Conservation (phyloP, 176 grass and related monocot species). For the Alloteropsis semialata region DNA sequence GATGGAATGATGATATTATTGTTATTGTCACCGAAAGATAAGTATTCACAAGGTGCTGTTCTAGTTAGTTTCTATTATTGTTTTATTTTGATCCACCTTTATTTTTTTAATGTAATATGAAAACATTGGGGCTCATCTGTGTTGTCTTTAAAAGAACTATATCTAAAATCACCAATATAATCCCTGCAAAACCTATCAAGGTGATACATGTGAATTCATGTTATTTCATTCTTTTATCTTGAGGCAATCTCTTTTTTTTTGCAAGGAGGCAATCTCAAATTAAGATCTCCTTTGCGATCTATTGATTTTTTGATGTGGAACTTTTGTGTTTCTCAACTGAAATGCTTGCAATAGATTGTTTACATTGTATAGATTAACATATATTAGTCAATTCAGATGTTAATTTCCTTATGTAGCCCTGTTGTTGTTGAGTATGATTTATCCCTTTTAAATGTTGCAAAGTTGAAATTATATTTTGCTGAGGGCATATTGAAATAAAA, state of each 20-base stretch:
- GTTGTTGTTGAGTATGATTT: background rate
- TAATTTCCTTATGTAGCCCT: background rate
- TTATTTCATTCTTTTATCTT: background rate
- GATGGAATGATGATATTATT: too few species aligned
- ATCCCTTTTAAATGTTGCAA: background rate
- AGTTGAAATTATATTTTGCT: background rate
- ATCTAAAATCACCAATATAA: background rate
- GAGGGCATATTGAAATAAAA: background rate
- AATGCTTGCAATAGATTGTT: background rate
- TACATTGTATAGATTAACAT: background rate
- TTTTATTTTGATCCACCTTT: background rate
- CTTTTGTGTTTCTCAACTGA: background rate
- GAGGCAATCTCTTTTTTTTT: background rate
- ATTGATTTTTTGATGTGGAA: background rate
- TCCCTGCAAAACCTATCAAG: background rate
- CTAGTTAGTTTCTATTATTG: background rate
- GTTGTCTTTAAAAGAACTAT: background rate
- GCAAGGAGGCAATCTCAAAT: background rate
- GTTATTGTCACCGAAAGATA: background rate
- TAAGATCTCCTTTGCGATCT: background rate
- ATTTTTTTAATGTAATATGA: background rate
- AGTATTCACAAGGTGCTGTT: background rate
- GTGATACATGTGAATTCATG: background rate
- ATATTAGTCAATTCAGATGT: background rate
- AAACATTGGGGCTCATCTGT: background rate